Evolutionary conservation across 106 monocot species (phyloP).

Genomic region (Dioscorea zingiberensis): DNA sequence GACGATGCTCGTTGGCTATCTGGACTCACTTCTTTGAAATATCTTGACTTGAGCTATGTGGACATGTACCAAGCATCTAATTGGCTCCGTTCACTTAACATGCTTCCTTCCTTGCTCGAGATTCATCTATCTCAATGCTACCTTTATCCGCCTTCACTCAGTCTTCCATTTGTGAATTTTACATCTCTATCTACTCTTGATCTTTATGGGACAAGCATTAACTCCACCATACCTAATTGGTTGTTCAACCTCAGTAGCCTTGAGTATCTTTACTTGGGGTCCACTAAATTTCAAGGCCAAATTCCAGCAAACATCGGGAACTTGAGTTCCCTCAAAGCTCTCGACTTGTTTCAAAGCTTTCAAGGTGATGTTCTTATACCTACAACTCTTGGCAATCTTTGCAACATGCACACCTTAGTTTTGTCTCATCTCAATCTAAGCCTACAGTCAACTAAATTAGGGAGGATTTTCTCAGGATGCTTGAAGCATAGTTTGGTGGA

Average conservation of each 20-base stretch:
- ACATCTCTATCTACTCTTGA: too few species aligned
- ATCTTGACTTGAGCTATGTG: conserved; percentile 6
- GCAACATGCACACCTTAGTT: neutral
- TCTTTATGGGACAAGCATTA: too few species aligned
- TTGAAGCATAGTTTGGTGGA: neutral
- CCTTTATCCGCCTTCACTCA: neutral
- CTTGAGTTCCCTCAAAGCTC: neutral
- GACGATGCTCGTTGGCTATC: conserved; percentile 10
- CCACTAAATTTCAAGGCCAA: neutral
- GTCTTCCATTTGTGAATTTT: too few species aligned
- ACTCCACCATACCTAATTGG: too few species aligned
- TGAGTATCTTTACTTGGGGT: neutral
- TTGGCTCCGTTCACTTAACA: conserved; percentile 8
- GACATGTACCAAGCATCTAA: neutral
- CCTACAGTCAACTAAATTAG: neutral
- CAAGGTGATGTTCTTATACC: too few species aligned
- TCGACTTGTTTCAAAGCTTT: neutral
- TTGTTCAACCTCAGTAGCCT: too few species aligned
- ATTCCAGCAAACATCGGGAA: neutral
- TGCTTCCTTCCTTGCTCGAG: neutral
- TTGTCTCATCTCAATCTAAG: neutral
- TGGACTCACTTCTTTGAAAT: conserved; percentile 15
- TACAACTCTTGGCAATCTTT: too few species aligned
- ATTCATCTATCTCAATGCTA: neutral
- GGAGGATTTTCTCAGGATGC: neutral